Conservation (phyloP, 805 yeast genomes). For the Crinitomyces ghanaensis region DNA sequence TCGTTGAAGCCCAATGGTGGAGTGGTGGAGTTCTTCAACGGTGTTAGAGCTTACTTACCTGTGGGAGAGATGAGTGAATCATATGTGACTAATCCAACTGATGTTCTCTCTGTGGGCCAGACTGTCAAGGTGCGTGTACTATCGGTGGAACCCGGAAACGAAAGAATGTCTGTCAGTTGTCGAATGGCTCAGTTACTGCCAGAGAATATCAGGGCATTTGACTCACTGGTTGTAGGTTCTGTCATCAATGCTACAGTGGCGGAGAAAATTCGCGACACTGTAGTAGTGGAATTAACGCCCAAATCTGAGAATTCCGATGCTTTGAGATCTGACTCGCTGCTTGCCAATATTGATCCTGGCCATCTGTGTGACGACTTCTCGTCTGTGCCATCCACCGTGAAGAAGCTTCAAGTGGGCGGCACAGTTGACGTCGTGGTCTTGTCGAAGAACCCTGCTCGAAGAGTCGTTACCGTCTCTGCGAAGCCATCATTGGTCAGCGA, state of each 20-base stretch:
- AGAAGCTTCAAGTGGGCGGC: slow-evolving; percentile 53
- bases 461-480: slow-evolving; percentile 49
- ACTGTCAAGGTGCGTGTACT: slow-evolving; percentile 62
- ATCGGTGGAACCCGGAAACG: slow-evolving; percentile 40
- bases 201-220: slow-evolving; percentile 39
- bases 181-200: too few relatives aligned
- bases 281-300: slow-evolving; percentile 51
- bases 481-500: slow-evolving; percentile 59
- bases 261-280: slow-evolving; percentile 66
- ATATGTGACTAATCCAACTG: slow-evolving; percentile 63
- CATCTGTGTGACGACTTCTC: too few relatives aligned
- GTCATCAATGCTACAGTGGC: slow-evolving; percentile 48
- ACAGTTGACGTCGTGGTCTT: slow-evolving; percentile 47
- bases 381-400: too few relatives aligned
- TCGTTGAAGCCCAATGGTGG: slow-evolving; percentile 68
- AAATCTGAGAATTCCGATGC: too few relatives aligned
- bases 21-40: slow-evolving; percentile 72
- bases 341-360: slow-evolving; percentile 1
- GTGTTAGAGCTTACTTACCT: slow-evolving; percentile 70
- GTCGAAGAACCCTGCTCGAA: slow-evolving; percentile 50
- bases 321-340: background rate
- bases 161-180: slow-evolving; percentile 61
- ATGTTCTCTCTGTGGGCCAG: slow-evolving; percentile 74
- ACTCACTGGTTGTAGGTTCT: slow-evolving; percentile 38
- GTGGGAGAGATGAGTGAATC: slow-evolving; percentile 84